Evolutionary conservation across 352 stramenopile species (phyloP).

Genomic region (Peronospora destructor): DNA sequence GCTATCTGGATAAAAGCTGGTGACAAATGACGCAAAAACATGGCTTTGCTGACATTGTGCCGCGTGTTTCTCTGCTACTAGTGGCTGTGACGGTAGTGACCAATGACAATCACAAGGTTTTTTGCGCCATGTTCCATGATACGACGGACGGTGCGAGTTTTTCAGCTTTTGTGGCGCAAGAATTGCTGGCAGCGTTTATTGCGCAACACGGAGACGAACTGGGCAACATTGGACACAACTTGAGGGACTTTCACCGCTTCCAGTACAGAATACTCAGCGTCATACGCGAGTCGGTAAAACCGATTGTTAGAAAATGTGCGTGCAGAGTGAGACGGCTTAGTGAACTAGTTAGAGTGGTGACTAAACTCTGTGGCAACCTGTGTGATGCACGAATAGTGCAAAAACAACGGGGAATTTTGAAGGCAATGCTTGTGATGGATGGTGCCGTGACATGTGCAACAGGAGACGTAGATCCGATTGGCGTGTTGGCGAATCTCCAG

Average conservation of each 20-base stretch:
- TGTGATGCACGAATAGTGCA: constrained; percentile 46
- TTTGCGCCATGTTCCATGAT: constrained; percentile 90
- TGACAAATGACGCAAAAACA: background rate
- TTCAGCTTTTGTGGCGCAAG: constrained; percentile 80
- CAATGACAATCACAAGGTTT: constrained; percentile 86
- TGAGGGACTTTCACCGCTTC: constrained; percentile 89
- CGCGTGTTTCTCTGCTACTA: constrained; percentile 15
- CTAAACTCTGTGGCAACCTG: constrained; percentile 2
- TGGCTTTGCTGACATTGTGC: constrained; percentile 1
- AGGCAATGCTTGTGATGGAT: constrained; percentile 86
- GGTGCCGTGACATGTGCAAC: constrained; percentile 75
- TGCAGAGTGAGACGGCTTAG: background rate
- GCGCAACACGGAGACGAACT: constrained; percentile 70
- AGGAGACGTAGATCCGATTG: constrained; percentile 86
- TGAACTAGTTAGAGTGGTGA: background rate
- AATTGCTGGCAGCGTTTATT: constrained; percentile 83
- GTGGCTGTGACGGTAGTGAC: constrained; percentile 86
- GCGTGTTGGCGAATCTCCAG: constrained; percentile 86
- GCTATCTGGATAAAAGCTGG: background rate
- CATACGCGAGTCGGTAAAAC: constrained; percentile 77
- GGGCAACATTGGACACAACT: constrained; percentile 79
- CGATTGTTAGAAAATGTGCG: constrained; percentile 78
- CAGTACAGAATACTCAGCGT: constrained; percentile 79
- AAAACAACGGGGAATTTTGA: constrained; percentile 82
- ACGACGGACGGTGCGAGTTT: constrained; percentile 69